Evolutionary conservation across 2,329 filamentous ascomycete species (phyloP), one percentile per base, ranked within the genome.

Genomic region (Byssothecium circinans): DNA sequence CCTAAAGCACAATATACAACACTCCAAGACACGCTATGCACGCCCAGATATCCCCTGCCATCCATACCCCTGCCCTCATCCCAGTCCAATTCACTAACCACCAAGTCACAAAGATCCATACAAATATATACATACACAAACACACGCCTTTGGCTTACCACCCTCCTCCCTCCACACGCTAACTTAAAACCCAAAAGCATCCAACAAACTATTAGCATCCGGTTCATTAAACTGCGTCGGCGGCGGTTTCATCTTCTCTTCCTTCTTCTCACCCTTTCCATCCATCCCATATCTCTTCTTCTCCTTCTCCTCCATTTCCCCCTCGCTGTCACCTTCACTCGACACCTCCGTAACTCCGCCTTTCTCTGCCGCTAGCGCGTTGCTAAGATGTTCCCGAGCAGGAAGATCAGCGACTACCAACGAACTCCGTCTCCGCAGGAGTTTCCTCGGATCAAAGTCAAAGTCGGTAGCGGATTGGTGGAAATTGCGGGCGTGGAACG

Each of bases 201-300:
- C 92, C 60, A 97, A 77, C 64, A 99, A 73, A 49, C 89, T 92
- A 67, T 83, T 89, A 22, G 88, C 81, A 74, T 95, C 91, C n/a
- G 94, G 94, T 71, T 99, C 94, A 60, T 95, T 81, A 68, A 97
- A 97, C 53, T 86, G 84, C 17, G 87, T 90, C 1, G 90, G 84
- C 14, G 85, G 79, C 12, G 81, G 78, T 61, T 86, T 81, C 51
- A 75, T 72, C 59, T 73, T 71, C 22, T 61, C 55, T 25, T 70
- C 61, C 51, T 54, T 59, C 36, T 58, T 64, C n/a, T 60, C 60
- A 68, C 71, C 65, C 59, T 70, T 59, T 47, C 64, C 71, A 65
- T 77, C 53, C 64, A 75, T 38, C 65, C 73, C 64, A 68, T 76
- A 63, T 74, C 71, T 44, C 38, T 47, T 48, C 5, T 47, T 41